Evolutionary conservation across 2,329 filamentous ascomycete genomes (phyloP), one percentile per base, ranked within the genome.

Genomic region (Helminthosporium solani): DNA sequence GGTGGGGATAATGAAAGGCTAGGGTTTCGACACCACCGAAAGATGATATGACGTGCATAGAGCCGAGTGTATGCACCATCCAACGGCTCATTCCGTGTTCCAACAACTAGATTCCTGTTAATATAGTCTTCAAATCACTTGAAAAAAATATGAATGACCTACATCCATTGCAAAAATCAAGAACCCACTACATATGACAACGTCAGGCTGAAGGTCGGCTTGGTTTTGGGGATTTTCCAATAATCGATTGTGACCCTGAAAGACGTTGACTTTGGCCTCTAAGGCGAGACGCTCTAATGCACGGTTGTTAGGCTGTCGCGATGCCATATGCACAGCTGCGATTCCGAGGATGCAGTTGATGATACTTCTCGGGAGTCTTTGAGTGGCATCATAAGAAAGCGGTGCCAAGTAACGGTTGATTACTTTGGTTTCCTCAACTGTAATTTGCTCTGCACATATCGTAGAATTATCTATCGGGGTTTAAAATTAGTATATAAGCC

Each of bases 81-180:
- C 57, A 61, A 31, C 53, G 37, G 23, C 30, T 47, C 44, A 53
- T 44, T n/a, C 53, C 53, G 28, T 58, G 39, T 20, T 61, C 58
- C 19, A 61, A 40, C 7, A 57, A 19, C 58, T 61, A 19, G 7
- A 33, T 3, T 15, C 20, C 5, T 11, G 21, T 52, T 34, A 50
- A 46, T 19, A 31, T 27, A 6, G 12, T 7, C 23, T 33, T 15
- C 14, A 12, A 12, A 31, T 12, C 28, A 31, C 12, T 31, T 12
- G 21, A 30, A 21, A 15, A 7, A n/a, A n/a, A n/a, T n/a, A n/a
- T 5, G 14, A 14, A 9, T 30, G 21, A 46, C 58, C 28, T 51
- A 61, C 58, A 44, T 61, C 58, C 53, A 61, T 58, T 3, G 57
- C 53, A 41, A 56, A 60, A 14, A 61, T 50, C n/a, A 61, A 38